phyloP scores from a whole-genome alignment of 129 eudicot species.

The Flaveria bidentis region DNA sequence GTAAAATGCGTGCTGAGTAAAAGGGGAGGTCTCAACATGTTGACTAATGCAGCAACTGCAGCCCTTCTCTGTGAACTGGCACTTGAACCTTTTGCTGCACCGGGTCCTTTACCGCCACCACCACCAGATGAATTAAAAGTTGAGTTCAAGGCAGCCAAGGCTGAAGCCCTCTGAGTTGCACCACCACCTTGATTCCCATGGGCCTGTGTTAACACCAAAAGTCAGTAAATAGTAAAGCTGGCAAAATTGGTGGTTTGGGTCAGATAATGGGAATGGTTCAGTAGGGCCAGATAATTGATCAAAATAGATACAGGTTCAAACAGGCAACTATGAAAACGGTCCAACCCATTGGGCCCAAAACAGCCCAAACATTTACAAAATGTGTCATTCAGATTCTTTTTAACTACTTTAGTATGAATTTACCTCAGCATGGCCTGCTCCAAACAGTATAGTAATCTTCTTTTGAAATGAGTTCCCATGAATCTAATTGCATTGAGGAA shows the following conservation, averaged over 20 bases:
- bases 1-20: not conserved
- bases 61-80: no score
- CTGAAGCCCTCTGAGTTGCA: no score
- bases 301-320: slow-evolving; percentile 12
- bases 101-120: no score
- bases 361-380: not conserved
- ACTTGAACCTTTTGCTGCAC: no score
- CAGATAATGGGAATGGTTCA: not conserved
- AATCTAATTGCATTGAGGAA: slow-evolving; percentile 48
- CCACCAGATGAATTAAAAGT: no score
- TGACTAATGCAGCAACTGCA: no score
- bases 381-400: not conserved
- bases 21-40: no score
- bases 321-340: not conserved
- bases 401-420: not conserved
- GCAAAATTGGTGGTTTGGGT: not conserved
- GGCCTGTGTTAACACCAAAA: slow-evolving; percentile 29
- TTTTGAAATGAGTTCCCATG: slow-evolving; percentile 92
- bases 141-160: no score
- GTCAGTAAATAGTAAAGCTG: not conserved
- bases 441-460: slow-evolving; percentile 81
- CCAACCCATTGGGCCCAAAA: not conserved
- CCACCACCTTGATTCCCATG: no score
- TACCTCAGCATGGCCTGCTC: slow-evolving; percentile 67
- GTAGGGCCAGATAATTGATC: not conserved